Evolutionary conservation across 345 rosid genomes (phyloP), one percentile per base, ranked within the genome.

Genomic region (Dipteronia sinensis): DNA sequence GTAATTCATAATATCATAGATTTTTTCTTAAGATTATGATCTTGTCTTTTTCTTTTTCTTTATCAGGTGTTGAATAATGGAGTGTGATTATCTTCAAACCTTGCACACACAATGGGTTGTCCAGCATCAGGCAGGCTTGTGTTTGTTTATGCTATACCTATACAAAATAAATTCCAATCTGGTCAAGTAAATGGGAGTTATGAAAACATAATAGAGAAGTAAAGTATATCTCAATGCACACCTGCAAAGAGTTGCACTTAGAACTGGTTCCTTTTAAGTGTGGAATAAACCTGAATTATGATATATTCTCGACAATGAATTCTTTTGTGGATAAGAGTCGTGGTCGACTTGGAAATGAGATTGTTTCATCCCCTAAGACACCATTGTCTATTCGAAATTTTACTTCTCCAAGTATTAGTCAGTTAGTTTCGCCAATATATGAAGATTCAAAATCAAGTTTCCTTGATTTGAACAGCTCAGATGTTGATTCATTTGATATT

Each of bases 71-170:
- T 82, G 72, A 87, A 88, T 76, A 85, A 86, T 83, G 91, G 83
- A 80, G 94, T 89, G 78, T 85, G 86, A 71, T 73, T 95, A 73
- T 92, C 99, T 10, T 61, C 75, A 76, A 82, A 82, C 83, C 93
- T 93, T 67, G 82, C 85, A 42, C 84, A 86, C 82, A 86, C 92
- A 4, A 84, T 92, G 90, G 98, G 98, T 67, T 86, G 87, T 73
- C 97, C 96, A 76, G 78, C 83, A 71, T 76, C 76, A 31, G 94
- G 92, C 75, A 86, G 90, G 73, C 61, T 72, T 73, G 84, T 92
- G 63, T 90, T 90, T 83, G 83, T 93, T 76, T 90, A 89, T 79
- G 84, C 94, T 58, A 49, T 31, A 31, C 34, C 34, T 31, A 31
- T 93, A 46, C 78, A 61, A 56, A 80, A 83, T 73, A 86, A 82